These are phyloP conservation scores for Capsicum chinense DNA, from an alignment of 257 asterid genomes.

Conservation along the genomic window DNA sequence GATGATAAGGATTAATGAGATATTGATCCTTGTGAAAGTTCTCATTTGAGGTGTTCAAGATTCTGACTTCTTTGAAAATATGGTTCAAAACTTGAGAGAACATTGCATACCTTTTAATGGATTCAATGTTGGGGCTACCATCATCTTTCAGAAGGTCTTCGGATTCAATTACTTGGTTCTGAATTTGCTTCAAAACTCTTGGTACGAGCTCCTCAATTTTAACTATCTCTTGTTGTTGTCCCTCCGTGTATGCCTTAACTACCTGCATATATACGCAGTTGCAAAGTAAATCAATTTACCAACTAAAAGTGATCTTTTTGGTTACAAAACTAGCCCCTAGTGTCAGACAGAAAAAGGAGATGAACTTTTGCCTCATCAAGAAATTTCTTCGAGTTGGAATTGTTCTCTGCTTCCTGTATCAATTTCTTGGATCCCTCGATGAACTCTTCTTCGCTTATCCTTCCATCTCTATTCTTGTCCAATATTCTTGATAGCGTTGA, in stretches of 20 bases:
- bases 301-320: not conserved
- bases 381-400: constrained; percentile 30
- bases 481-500: constrained; percentile 43
- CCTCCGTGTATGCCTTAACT: constrained; percentile 40
- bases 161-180: constrained; percentile 45
- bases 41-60: not conserved
- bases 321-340: not conserved
- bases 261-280: constrained; percentile 35
- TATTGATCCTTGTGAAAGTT: not conserved
- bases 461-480: constrained; percentile 37
- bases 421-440: constrained; percentile 49
- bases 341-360: not conserved
- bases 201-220: constrained; percentile 49
- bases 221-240: constrained; percentile 42
- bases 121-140: constrained; percentile 57
- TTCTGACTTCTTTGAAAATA: not conserved
- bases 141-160: constrained; percentile 47
- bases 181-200: constrained; percentile 53
- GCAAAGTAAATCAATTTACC: not conserved
- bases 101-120: constrained; percentile 41
- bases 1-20: constrained; percentile 7
- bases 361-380: constrained; percentile 45
- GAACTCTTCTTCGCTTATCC: constrained; percentile 48
- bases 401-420: constrained; percentile 46
- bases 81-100: constrained; percentile 1